Base-by-base conservation (phyloP, 208 protist genomes). In the Leishmania tarentolae region DNA sequence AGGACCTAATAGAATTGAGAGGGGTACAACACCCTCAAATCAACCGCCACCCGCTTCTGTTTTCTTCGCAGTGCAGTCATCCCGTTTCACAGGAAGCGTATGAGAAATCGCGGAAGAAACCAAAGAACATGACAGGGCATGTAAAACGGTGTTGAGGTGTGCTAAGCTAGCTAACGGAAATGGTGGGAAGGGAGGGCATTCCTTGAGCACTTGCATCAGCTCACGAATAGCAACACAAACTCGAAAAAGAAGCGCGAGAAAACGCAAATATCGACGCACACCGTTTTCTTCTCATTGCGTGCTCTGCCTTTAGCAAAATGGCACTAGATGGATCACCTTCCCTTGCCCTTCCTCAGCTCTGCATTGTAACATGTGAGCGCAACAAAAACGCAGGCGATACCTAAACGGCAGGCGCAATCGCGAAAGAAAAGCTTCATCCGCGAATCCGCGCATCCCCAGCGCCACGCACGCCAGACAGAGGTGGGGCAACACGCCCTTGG, bases 1-100 rank as follows among this genome's bases (percentile, higher is more conserved):
- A 19, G 19, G 19, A 52, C 63, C 82, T 37, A 50, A 66, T 56
- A 52, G 42, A 50, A 80, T 31, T 28, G 31, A 59, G 74, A 66
- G n/a, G 31, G 37, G 66, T 50, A 11, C 50, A 21, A 31, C 44
- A 80, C 28, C 8, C 72, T 52, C 40, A 37, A 15, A 19, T 17
- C 50, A 66, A 21, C 19, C 40, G 19, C 17, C 19, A 35, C 57
- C 57, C n/a, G 57, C 66, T 17, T 6, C 21, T 11, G 17, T 73
- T 37, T 37, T 50, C 44, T 53, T 53, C 69, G 50, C 69, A 31
- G 3, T 52, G 42, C 69, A 52, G 44, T 13, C 69, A 73, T n/a
- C 24, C 28, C 2, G 28, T 44, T 11, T 73, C 37, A 73, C 68
- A n/a, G n/a, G n/a, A n/a, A n/a, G n/a, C 2, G 42, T 24, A 73